These are phyloP conservation scores for Aspergillus carbonarius DNA, from an alignment of 2,329 filamentous ascomycete species.

Conservation along the genomic window DNA sequence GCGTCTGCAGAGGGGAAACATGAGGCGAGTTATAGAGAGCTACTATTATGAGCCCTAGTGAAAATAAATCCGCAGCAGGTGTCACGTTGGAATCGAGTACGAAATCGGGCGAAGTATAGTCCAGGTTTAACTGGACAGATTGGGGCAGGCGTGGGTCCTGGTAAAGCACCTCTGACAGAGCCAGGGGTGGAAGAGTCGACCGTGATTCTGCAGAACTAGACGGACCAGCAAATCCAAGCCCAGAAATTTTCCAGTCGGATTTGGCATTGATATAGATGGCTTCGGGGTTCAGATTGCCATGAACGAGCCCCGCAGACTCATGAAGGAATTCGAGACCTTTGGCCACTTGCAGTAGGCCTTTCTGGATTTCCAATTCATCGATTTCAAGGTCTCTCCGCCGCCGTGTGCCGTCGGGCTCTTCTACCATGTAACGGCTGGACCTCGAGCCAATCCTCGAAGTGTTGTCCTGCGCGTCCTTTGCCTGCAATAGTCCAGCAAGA, in stretches of 20 bases:
- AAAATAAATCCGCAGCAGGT: constrained; percentile 86
- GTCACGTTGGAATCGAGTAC: constrained; percentile 87
- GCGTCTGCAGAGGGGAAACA: constrained; percentile 76
- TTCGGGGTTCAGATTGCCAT: constrained; percentile 92
- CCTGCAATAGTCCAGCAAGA: constrained; percentile 74
- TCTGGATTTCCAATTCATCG: constrained; percentile 96
- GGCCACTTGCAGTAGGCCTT: constrained; percentile 86
- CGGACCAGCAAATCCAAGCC: constrained; percentile 84
- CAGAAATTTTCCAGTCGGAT: constrained; percentile 98
- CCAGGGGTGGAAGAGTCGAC: constrained; percentile 75
- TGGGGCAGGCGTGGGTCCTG: constrained; percentile 79
- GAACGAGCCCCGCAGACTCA: constrained; percentile 89
- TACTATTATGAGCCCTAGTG: constrained; percentile 81
- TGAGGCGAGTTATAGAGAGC: constrained; percentile 95
- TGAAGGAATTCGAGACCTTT: constrained; percentile 95
- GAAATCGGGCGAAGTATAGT: constrained; percentile 94
- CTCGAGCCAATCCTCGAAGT: constrained; percentile 66
- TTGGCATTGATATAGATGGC: constrained; percentile 93
- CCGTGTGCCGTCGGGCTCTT: constrained; percentile 71
- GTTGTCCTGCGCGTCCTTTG: constrained; percentile 85
- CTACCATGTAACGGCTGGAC: constrained; percentile 75
- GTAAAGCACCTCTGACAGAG: constrained; percentile 78
- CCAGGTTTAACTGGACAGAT: constrained; percentile 82
- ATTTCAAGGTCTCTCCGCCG: constrained; percentile 82
- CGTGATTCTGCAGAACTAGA: constrained; percentile 71